phyloP scores from a whole-genome alignment of 345 rosid species.

The Eucalyptus paniculata region DNA sequence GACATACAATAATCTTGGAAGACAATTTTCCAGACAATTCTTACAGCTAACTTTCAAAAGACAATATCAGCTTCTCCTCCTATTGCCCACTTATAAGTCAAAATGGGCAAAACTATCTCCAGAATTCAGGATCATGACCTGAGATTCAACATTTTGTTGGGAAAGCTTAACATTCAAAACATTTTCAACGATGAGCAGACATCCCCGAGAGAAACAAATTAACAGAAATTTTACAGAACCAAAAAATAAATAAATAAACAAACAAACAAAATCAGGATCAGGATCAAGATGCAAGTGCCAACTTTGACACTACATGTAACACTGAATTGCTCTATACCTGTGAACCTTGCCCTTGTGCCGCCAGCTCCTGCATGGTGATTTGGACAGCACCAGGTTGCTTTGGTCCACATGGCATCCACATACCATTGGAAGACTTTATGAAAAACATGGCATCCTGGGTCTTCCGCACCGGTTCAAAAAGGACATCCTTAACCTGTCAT shows the following conservation, averaged over 20 bases:
- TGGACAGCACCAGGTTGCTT: constrained; percentile 70
- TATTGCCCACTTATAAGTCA: background rate
- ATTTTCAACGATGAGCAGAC: background rate
- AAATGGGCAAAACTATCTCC: background rate
- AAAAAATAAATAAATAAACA: background rate
- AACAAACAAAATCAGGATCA: background rate
- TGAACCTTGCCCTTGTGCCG: constrained; percentile 55
- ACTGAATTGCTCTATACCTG: constrained; percentile 25
- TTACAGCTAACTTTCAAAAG: background rate
- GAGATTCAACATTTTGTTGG: background rate
- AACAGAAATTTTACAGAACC: background rate
- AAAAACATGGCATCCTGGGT: constrained; percentile 91
- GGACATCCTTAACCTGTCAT: constrained; percentile 78
- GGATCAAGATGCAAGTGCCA: background rate
- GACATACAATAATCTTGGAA: background rate
- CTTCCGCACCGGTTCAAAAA: constrained; percentile 92
- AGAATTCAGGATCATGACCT: background rate
- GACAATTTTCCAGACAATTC: background rate
- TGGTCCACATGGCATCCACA: constrained; percentile 91
- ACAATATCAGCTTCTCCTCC: background rate
- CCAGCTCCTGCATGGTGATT: constrained; percentile 77
- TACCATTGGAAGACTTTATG: constrained; percentile 34
- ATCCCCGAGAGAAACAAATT: background rate
- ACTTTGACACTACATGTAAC: background rate
- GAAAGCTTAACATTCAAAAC: background rate